Evolutionary conservation across 176 grass and related monocot species (phyloP), one percentile per base, ranked within the genome.

Genomic region (Musa beccarii): DNA sequence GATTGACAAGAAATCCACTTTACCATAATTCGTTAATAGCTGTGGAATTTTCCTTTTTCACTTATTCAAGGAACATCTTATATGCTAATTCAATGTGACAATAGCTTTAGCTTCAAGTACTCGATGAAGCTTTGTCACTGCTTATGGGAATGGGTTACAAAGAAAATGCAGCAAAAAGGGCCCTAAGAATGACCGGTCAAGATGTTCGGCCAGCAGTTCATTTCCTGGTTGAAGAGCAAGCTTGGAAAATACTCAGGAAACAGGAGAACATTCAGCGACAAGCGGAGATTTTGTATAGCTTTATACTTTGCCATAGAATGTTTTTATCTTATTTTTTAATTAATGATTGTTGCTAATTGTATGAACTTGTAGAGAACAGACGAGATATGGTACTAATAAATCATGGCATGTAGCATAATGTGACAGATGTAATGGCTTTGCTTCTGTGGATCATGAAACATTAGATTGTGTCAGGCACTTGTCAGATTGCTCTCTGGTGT

Each of bases 71-170:
- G 26, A 24, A 53, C 23, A n/a, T 34, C 16, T 53, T 11, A 7
- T 55, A 14, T 68, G 52, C 25, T 54, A 54, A 19, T 59, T 78
- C 19, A 54, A 72, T 17, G 51, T 34, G 29, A 2, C 78, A 1
- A 72, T 69, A 67, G 72, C 21, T 69, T 75, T 79, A 98, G 94
- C 90, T 98, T 79, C 94, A 98, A 98, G 88, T 98, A 66, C 82
- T 90, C 34, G 94, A 98, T 68, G 94, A 98, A 89, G 90, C 90
- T 78, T 89, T 98, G 81, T 76, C 84, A 74, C 83, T 93, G 64
- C 68, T 93, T 80, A 77, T 85, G 84, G 84, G 87, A 55, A 98
- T 98, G 94, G 94, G 90, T 26, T 98, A 93, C 20, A 86, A 83
- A 82, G 82, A 79, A 62, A 74, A 59, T 34, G 79, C 79, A 24